A percentile compares a stretch with the other conserved stretches of the same genome.
These are phyloP conservation scores for Malus hybrid DNA, from an alignment of 331 rosid genomes.

Conservation along the genomic window DNA sequence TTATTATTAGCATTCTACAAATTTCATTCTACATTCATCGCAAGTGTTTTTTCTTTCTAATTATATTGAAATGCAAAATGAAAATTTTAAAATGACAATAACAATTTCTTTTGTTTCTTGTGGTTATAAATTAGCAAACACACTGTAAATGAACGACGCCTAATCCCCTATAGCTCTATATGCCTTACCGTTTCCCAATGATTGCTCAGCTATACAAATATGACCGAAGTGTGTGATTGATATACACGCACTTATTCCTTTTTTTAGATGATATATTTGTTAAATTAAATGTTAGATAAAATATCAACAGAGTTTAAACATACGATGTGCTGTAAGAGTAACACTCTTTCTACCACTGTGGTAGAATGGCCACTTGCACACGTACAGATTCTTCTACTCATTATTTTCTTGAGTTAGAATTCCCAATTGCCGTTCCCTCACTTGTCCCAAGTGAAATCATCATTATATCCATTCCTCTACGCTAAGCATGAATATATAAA, in stretches of 20 bases:
- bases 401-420: background rate
- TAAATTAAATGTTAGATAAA: too few relatives aligned
- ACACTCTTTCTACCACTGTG: rapidly evolving
- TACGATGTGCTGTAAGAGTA: rapidly evolving
- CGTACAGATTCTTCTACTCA: background rate
- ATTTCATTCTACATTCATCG: too few relatives aligned
- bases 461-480: background rate
- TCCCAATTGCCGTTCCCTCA: conserved; percentile 6
- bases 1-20: too few relatives aligned
- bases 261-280: too few relatives aligned
- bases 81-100: too few relatives aligned
- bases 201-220: background rate
- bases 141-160: too few relatives aligned
- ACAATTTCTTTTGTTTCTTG: too few relatives aligned
- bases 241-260: background rate
- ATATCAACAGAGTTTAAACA: rapidly evolving
- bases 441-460: background rate
- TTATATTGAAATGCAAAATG: too few relatives aligned
- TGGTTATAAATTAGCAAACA: too few relatives aligned
- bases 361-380: too few relatives aligned
- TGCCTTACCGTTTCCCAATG: background rate
- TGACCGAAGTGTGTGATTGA: background rate
- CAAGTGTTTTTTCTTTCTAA: too few relatives aligned
- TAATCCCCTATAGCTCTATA: too few relatives aligned
- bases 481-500: background rate